Evolutionary conservation across 2,329 filamentous ascomycete species (phyloP), one percentile per base, ranked within the genome.

Genomic region (Xylaria digitata): DNA sequence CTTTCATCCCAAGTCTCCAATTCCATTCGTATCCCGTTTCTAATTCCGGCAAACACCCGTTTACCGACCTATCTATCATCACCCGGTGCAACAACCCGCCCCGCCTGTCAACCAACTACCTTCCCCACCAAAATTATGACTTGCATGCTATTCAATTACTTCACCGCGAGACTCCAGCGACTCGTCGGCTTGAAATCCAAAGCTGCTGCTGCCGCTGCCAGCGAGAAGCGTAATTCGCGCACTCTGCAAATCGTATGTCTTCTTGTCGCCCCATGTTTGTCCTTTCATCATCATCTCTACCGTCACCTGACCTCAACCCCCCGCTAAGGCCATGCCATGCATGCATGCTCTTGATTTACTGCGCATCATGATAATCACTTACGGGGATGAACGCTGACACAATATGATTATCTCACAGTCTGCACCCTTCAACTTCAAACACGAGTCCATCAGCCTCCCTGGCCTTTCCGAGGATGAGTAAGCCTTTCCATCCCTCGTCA

Each of bases 381-480:
- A 19, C 42, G 9, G 9, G 23, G 13, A 55, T 45, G 15, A 26
- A 58, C 46, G 61, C 68, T 68, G 50, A 68, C 56, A 52, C 21
- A 34, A n/a, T 42, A 19, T 43, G 23, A 8, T 46, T 26, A 19
- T 63, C 26, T 58, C 32, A 15, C 40, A 89, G 87, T 88, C 86
- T 56, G 82, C 83, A 9, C 87, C 87, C 0, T 89, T 86, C 77
- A 82, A 88, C 75, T 85, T 89, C 73, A 84, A 85, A 74, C 83
- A 82, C 65, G 85, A 87, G 73, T 78, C 81, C n/a, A 79, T 84
- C 46, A 78, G 77, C 49, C 78, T 89, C 15, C 85, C 86, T 2
- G 87, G 87, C 45, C 80, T 89, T 48, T 85, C 84, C 52, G 82
- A 87, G 70, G 85, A 88, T 71, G 86, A 90, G 86, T 89, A 82